phyloP scores from a whole-genome alignment of 345 rosid genomes.

The Hypericum perforatum region DNA sequence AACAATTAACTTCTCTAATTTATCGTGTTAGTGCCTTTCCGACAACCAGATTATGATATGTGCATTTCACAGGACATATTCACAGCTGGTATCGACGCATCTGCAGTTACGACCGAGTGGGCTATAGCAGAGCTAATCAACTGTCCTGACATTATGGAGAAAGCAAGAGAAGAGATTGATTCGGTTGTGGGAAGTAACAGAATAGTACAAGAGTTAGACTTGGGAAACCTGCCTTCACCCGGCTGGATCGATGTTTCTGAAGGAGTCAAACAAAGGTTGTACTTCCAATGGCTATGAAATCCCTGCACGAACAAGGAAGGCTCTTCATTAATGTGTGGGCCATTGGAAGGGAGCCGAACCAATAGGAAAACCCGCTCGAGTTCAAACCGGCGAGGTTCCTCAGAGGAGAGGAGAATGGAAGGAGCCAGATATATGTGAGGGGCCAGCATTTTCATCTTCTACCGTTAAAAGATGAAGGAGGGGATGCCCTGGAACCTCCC shows the following conservation, averaged over 20 bases:
- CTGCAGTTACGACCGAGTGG: slow-evolving; percentile 53
- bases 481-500: slow-evolving; percentile 37
- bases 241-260: slow-evolving; percentile 5
- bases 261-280: neutral
- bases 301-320: neutral
- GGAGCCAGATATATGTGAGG: neutral
- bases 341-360: neutral
- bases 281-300: neutral
- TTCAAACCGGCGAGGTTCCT: neutral
- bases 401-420: neutral
- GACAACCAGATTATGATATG: neutral
- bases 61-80: slow-evolving; percentile 30
- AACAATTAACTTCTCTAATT: neutral
- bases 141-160: slow-evolving; percentile 50
- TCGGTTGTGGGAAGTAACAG: slow-evolving; percentile 40
- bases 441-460: slow-evolving; percentile 17
- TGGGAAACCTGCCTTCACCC: slow-evolving; percentile 65
- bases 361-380: neutral
- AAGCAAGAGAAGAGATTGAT: slow-evolving; percentile 46
- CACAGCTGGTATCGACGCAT: slow-evolving; percentile 47
- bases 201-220: slow-evolving; percentile 46
- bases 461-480: slow-evolving; percentile 36
- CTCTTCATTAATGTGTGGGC: neutral
- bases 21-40: neutral
- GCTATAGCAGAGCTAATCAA: slow-evolving; percentile 63